Evolutionary conservation across 2,329 filamentous ascomycete genomes (phyloP), one percentile per base, ranked within the genome.

Genomic region (Polytolypa hystricis): DNA sequence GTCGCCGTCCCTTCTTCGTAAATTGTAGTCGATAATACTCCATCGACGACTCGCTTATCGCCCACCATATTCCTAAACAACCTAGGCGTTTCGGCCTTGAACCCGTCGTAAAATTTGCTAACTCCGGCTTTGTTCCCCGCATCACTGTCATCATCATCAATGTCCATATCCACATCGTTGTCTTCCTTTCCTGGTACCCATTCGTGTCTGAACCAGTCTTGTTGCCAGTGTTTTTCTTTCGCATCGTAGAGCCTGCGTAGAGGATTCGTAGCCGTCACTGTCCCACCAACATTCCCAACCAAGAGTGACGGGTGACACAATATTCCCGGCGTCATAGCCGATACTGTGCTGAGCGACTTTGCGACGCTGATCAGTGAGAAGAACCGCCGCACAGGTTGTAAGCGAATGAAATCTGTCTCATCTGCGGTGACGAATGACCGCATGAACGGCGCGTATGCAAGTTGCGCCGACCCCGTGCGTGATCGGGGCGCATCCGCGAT

Each of bases 1-100:
- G 83, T 62, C 31, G 77, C 69, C 7, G 74, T 79, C 43, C 70
- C 61, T 32, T 79, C 71, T 38, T 83, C 79, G 47, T 77, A 71
- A 8, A 80, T 64, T 3, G 61, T 60, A 17, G 62, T 56, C 29
- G 57, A 48, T 40, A 52, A 49, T n/a, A 49, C 43, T 2, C 55
- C 52, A 30, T 55, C 53, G 30, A 54, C 44, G 18, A 57, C 43
- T 30, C 52, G 53, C n/a, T 47, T 44, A 25, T 60, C 56, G 0
- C 48, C 52, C 17, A 49, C 38, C 43, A 54, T 39, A 38, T 52
- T 53, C 16, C 53, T 54, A 17, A 54, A 38, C 39, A 56, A 45
- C 34, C 43, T 60, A 31, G 53, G 50, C 32, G 41, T 55, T 41
- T 64, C 60, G 5, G 61, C 62, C 30, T 54, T 57, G 40, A 61